A percentile compares a stretch with the other conserved stretches of the same genome.
phyloP scores from a whole-genome alignment of 1,284 basidiomycete genomes.

The Psilocybe mexicana region DNA sequence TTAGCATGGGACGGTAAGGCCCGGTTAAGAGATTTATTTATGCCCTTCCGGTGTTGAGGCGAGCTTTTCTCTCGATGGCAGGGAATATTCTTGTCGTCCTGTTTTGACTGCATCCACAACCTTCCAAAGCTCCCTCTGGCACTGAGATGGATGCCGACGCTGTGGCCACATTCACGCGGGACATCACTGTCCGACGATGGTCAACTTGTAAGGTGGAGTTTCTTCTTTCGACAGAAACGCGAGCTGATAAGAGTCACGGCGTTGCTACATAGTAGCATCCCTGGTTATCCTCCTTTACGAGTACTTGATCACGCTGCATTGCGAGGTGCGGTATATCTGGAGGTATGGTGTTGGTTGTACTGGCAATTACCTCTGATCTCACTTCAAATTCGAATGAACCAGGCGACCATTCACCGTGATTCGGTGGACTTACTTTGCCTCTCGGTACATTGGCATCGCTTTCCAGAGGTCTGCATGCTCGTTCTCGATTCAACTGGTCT shows the following conservation, averaged over 20 bases:
- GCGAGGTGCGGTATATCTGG: slow-evolving; percentile 14
- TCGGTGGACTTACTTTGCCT: neutral
- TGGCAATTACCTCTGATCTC: neutral
- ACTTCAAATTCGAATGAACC: neutral
- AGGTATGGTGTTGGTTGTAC: neutral
- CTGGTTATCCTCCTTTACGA: slow-evolving; percentile 15
- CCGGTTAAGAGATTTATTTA: no score
- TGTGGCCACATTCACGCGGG: neutral
- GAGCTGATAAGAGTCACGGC: neutral
- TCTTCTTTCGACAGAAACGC: neutral
- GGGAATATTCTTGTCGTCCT: no score
- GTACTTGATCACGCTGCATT: slow-evolving; percentile 10
- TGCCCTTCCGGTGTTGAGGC: no score
- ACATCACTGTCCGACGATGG: neutral
- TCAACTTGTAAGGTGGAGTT: neutral
- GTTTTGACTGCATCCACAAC: no score
- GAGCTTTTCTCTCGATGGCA: no score
- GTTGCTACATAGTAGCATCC: slow-evolving; percentile 9
- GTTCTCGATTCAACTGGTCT: neutral
- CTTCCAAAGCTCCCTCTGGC: no score
- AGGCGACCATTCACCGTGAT: slow-evolving; percentile 4
- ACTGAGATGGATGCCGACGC: no score
- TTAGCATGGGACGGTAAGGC: no score
- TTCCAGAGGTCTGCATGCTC: neutral
- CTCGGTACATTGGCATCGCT: neutral